Evolutionary conservation across 371 early-diverging fungal genomes (phyloP).

Genomic region (Mucor plumbeus): DNA sequence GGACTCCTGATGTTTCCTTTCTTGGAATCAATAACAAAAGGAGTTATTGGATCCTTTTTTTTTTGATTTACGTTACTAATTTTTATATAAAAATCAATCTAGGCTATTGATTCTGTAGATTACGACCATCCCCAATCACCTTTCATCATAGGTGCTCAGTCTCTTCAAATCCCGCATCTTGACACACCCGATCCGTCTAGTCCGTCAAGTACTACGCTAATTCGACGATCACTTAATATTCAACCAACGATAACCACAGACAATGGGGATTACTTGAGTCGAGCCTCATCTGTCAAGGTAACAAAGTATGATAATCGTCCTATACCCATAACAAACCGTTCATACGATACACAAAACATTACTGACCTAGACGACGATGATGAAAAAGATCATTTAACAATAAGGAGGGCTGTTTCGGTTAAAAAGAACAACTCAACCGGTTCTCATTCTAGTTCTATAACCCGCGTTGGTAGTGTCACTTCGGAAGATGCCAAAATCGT

Average conservation of each 20-base stretch:
- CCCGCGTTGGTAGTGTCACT: constrained; percentile 10
- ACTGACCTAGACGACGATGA: constrained; percentile 10
- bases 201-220: constrained; percentile 8
- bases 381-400: constrained; percentile 10
- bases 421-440: constrained; percentile 27
- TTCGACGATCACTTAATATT: constrained; percentile 41
- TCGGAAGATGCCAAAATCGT: constrained; percentile 17
- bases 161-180: constrained; percentile 42
- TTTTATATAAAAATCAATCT: background rate
- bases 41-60: background rate
- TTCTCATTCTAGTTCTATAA: constrained; percentile 16
- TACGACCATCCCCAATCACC: constrained; percentile 29
- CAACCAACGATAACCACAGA: constrained; percentile 5
- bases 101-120: constrained; percentile 16
- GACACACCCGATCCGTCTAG: constrained; percentile 24
- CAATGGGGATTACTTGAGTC: constrained; percentile 5
- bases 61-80: background rate
- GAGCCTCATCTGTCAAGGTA: constrained; percentile 45
- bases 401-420: constrained; percentile 37
- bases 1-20: constrained; percentile 1
- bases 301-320: constrained; percentile 36
- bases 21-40: constrained; percentile 3
- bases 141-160: constrained; percentile 30
- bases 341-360: background rate
- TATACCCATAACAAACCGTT: constrained; percentile 7